phyloP scores from a whole-genome alignment of 345 rosid species.

The Salix brachista region DNA sequence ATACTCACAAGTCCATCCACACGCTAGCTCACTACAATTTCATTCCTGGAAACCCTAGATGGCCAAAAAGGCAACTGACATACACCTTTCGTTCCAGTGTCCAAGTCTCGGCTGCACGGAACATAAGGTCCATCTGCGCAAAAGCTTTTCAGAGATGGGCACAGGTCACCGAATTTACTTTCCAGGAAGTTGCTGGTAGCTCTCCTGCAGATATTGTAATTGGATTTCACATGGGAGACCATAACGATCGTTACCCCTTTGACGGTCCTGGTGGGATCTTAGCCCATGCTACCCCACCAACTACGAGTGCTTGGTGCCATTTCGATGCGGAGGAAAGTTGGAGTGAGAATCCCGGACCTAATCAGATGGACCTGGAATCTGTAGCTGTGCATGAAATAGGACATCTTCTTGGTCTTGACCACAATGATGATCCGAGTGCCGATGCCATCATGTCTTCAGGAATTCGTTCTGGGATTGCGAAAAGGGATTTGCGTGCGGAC shows the following conservation, averaged over 20 bases:
- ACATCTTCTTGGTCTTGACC: constrained; percentile 24
- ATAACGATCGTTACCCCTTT: constrained; percentile 14
- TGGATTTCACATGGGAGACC: constrained; percentile 6
- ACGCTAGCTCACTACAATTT: constrained; percentile 1
- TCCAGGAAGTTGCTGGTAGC: background rate
- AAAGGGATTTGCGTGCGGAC: constrained; percentile 4
- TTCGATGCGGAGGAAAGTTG: constrained; percentile 26
- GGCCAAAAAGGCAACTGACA: constrained; percentile 7
- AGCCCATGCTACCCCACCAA: constrained; percentile 19
- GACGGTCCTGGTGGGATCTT: constrained; percentile 11
- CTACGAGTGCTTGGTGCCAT: background rate
- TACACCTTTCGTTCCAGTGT: constrained; percentile 9
- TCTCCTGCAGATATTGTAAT: constrained; percentile 5
- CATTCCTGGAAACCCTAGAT: background rate
- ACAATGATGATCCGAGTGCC: background rate
- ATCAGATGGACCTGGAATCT: constrained; percentile 24
- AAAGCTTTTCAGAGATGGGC: constrained; percentile 9
- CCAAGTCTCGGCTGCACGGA: background rate
- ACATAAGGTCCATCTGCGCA: background rate
- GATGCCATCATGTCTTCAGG: constrained; percentile 22
- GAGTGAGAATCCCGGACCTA: constrained; percentile 8
- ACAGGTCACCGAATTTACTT: background rate
- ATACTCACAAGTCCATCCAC: background rate
- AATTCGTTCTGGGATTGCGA: background rate
- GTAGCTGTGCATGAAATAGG: constrained; percentile 30